A percentile compares a stretch with the other conserved stretches of the same genome.
Conservation (phyloP, 2,329 filamentous ascomycete species). For the Scleromitrula shiraiana region DNA sequence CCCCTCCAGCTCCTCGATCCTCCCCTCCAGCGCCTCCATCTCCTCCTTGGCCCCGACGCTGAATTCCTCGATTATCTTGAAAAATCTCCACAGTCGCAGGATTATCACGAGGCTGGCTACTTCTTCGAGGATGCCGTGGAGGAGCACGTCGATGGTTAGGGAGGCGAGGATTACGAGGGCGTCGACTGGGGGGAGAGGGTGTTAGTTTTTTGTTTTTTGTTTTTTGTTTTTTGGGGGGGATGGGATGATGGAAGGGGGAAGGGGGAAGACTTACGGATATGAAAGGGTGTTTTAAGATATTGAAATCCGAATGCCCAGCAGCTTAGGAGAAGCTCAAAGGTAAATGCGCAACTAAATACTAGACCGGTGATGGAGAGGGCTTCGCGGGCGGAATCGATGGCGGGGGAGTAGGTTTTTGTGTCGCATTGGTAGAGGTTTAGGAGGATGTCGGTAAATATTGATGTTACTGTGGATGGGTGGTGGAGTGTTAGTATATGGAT, state of each 20-base stretch:
- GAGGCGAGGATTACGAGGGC: conserved; percentile 52
- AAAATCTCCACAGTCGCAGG: conserved; percentile 58
- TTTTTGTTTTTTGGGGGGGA: too few relatives aligned
- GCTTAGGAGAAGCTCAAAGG: conserved; percentile 51
- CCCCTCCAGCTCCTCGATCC: conserved; percentile 43
- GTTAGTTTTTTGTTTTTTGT: too few relatives aligned
- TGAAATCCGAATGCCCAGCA: conserved; percentile 48
- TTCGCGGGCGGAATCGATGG: conserved; percentile 32
- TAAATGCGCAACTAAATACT: conserved; percentile 55
- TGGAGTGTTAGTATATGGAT: too few relatives aligned
- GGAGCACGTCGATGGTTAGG: conserved; percentile 54
- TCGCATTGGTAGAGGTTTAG: conserved; percentile 43
- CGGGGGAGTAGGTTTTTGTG: conserved; percentile 19
- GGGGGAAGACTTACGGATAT: background rate
- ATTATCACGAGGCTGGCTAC: conserved; percentile 59
- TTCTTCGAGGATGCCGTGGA: conserved; percentile 52
- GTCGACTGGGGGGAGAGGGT: conserved; percentile 39
- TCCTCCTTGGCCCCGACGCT: conserved; percentile 54
- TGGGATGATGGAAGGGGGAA: background rate
- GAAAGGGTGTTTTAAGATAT: background rate
- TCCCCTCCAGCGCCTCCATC: conserved; percentile 47
- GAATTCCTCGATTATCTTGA: conserved; percentile 64
- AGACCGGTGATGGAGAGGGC: conserved; percentile 45
- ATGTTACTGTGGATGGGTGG: too few relatives aligned
- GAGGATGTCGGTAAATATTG: conserved; percentile 45